Percentiles rank a stretch among this genome's conserved stretches.
These are phyloP conservation scores for Coniferiporia sulphurascens DNA, from an alignment of 1,284 basidiomycete species.

Conservation along the genomic window DNA sequence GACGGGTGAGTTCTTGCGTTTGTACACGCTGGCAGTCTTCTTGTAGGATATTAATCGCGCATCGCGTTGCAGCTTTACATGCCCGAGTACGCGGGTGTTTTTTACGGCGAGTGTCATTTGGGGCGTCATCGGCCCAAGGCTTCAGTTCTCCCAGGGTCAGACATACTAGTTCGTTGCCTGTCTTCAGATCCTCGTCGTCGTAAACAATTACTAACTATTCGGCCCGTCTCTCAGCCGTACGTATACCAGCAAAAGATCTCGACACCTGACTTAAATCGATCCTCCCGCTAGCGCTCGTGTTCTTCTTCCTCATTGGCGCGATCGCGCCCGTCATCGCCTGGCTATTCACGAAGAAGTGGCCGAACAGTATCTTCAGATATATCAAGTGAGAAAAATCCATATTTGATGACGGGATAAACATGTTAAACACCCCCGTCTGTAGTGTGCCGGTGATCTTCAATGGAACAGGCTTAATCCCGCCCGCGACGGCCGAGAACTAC, in stretches of 20 bases:
- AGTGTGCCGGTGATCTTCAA: constrained; percentile 34
- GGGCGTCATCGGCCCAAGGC: constrained; percentile 37
- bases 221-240: constrained; percentile 3
- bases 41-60: no score
- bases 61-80: constrained; percentile 26
- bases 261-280: neutral
- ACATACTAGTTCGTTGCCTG: constrained; percentile 27
- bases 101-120: constrained; percentile 34
- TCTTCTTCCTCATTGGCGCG: constrained; percentile 46
- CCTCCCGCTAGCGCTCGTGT: constrained; percentile 26
- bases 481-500: constrained; percentile 36
- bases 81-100: constrained; percentile 33
- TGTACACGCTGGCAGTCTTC: no score
- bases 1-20: constrained; percentile 21
- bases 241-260: neutral
- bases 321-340: constrained; percentile 39
- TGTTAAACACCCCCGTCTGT: neutral
- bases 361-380: constrained; percentile 40
- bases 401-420: constrained; percentile 12
- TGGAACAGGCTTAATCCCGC: constrained; percentile 38
- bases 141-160: constrained; percentile 34
- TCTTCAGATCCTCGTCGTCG: neutral
- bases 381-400: constrained; percentile 34
- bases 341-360: constrained; percentile 37
- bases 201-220: neutral